These are phyloP conservation scores for Cladosporium halotolerans DNA, from an alignment of 2,329 filamentous ascomycete genomes.

Conservation along the genomic window DNA sequence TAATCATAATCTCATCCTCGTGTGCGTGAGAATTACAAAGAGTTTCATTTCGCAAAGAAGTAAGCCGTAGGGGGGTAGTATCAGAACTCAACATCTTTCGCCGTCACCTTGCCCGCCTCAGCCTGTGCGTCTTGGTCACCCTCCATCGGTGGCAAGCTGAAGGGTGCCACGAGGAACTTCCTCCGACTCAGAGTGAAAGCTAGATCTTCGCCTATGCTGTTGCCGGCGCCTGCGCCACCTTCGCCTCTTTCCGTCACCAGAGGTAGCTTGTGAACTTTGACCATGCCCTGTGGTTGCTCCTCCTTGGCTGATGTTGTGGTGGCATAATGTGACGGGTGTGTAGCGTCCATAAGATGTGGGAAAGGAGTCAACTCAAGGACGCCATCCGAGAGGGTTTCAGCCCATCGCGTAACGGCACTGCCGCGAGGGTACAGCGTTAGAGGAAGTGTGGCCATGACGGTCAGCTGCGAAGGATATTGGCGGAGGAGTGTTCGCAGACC, in stretches of 20 bases:
- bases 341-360: constrained; percentile 54
- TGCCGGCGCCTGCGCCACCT: constrained; percentile 59
- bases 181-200: constrained; percentile 82
- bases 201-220: constrained; percentile 69
- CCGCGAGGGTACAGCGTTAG: constrained; percentile 71
- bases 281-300: constrained; percentile 77
- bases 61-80: too few relatives aligned
- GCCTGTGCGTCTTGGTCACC: constrained; percentile 62
- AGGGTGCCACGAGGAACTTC: constrained; percentile 80
- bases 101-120: constrained; percentile 43
- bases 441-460: constrained; percentile 70
- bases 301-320: constrained; percentile 43
- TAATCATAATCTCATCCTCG: too few relatives aligned
- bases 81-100: constrained; percentile 72
- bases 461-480: constrained; percentile 57
- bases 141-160: constrained; percentile 79
- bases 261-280: constrained; percentile 76
- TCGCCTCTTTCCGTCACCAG: constrained; percentile 84
- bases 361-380: constrained; percentile 76
- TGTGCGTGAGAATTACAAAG: background rate
- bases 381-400: constrained; percentile 77
- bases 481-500: constrained; percentile 68
- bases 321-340: constrained; percentile 24
- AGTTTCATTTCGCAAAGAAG: background rate
- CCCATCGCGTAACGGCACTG: constrained; percentile 74